Base-by-base conservation (phyloP, 495 filamentous ascomycete genomes). In the Tuber calosporum region DNA sequence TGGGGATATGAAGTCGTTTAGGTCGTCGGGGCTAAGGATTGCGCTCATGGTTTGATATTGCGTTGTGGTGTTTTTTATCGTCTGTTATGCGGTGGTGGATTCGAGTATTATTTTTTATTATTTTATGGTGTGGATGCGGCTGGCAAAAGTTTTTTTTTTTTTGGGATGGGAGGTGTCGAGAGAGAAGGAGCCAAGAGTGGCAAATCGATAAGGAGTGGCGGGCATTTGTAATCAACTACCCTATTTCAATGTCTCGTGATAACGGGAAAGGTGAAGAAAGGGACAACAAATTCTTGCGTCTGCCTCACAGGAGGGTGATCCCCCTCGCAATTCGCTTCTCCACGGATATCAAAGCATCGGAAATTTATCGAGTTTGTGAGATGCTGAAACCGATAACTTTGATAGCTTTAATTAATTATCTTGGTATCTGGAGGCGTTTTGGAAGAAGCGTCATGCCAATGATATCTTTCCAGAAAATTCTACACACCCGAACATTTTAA, bases 1-100 rank as follows among this genome's bases (percentile, higher is more conserved):
- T 9, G 95, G 95, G 41, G 91, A 93, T 81, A 99, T 99, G 85
- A 99, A 99, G 86, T 99, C 95, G 85, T 99, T 99, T 74, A 99
- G 86, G 83, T 97, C 93, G 84, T 98, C 94, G 75, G 91, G 92
- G 69, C 94, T 97, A 73, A 99, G 90, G 75, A 99, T 98, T 39
- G 95, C 95, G 76, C 91, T 94, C 94, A 98, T 98, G 73, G 82
- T 86, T 81, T 53, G 42, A 45, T 37, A 45, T 67, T 38, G 20
- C 68, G 34, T 66, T 68, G 73, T 72, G 66, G 39, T 72, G 62
- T 48, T 36, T 1, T 48, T 22, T 34, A 6, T 67, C 15, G 11
- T 30, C 6, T 58, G 26, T 62, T 62, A 19, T 62, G 13, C 26
- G 17, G 53, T 13, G 15, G 19, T 62, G 26, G 13, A n/a, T 62